Conservation (phyloP, 73 alveolate species). For the Paramecium sexaurelia region DNA sequence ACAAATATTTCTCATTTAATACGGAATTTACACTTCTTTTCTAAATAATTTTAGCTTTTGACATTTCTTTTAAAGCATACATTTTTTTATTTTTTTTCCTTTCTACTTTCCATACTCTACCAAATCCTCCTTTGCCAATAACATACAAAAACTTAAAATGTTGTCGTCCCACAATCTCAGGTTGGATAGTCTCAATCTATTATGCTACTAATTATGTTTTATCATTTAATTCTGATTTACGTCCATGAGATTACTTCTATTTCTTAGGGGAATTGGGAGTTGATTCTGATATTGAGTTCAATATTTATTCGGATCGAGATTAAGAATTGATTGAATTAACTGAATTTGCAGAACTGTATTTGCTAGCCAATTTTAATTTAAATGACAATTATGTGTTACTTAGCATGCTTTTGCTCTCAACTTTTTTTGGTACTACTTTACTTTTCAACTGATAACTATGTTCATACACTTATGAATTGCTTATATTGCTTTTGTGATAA, state of each 20-base stretch:
- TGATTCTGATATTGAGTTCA: conserved; percentile 11
- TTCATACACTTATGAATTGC: conserved; percentile 38
- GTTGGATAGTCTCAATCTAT: neutral
- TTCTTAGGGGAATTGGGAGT: conserved; percentile 44
- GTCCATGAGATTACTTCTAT: neutral
- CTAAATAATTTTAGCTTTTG: conserved; percentile 72
- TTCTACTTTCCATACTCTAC: conserved; percentile 86
- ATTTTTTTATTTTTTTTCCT: conserved; percentile 70
- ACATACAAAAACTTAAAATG: conserved; percentile 64
- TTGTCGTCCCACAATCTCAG: neutral
- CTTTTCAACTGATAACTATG: neutral
- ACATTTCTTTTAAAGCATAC: conserved; percentile 64
- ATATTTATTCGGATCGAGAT: neutral
- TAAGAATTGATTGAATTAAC: neutral
- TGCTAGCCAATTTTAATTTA: neutral
- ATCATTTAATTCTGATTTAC: conserved; percentile 6
- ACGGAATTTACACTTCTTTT: conserved; percentile 90
- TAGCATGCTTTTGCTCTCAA: conserved; percentile 20
- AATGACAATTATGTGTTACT: conserved; percentile 38
- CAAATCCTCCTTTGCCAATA: conserved; percentile 73
- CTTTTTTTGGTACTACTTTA: conserved; percentile 47
- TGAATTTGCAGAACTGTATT: neutral
- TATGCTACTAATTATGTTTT: neutral
- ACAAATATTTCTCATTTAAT: conserved; percentile 89
- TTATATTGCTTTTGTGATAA: neutral